These are phyloP conservation scores for Chiua virens DNA, from an alignment of 768 basidiomycete genomes.

Conservation along the genomic window DNA sequence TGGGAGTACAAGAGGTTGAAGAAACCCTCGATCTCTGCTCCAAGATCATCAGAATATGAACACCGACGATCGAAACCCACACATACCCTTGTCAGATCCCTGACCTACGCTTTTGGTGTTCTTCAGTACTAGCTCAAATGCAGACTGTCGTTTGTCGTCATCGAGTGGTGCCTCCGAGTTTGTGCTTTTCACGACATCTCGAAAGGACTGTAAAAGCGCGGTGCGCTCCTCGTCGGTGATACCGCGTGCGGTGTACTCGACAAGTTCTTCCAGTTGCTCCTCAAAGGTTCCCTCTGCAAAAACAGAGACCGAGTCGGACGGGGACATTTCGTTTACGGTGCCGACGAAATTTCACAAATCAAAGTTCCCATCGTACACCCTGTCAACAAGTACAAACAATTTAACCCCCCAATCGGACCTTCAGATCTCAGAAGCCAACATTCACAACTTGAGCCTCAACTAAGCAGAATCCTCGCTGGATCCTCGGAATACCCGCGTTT, in stretches of 20 bases:
- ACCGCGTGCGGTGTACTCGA: constrained; percentile 68
- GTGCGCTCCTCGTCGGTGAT: constrained; percentile 68
- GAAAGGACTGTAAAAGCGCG: constrained; percentile 63
- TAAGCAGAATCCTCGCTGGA: too few species aligned
- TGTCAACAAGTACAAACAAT: constrained; percentile 22
- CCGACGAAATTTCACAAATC: constrained; percentile 8
- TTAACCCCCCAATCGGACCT: too few species aligned
- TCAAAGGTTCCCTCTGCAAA: constrained; percentile 88
- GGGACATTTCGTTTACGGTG: constrained; percentile 52
- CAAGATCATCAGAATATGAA: constrained; percentile 7
- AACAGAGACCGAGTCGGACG: constrained; percentile 75
- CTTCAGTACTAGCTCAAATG: constrained; percentile 58
- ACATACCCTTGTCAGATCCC: constrained; percentile 73
- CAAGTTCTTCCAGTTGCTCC: constrained; percentile 80
- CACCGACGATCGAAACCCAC: background rate
- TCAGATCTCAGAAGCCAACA: too few species aligned
- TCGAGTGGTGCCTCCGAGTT: constrained; percentile 49
- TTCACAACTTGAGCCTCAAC: too few species aligned
- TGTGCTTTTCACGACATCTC: constrained; percentile 51
- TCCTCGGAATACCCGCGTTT: too few species aligned
- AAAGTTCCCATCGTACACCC: constrained; percentile 3
- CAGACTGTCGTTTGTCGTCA: constrained; percentile 48
- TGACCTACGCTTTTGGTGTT: constrained; percentile 73
- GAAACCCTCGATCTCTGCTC: constrained; percentile 79
- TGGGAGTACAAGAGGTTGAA: constrained; percentile 83